These are phyloP conservation scores for Pseudofabraea citricarpa DNA, from an alignment of 2,329 filamentous ascomycete genomes.

Conservation along the genomic window DNA sequence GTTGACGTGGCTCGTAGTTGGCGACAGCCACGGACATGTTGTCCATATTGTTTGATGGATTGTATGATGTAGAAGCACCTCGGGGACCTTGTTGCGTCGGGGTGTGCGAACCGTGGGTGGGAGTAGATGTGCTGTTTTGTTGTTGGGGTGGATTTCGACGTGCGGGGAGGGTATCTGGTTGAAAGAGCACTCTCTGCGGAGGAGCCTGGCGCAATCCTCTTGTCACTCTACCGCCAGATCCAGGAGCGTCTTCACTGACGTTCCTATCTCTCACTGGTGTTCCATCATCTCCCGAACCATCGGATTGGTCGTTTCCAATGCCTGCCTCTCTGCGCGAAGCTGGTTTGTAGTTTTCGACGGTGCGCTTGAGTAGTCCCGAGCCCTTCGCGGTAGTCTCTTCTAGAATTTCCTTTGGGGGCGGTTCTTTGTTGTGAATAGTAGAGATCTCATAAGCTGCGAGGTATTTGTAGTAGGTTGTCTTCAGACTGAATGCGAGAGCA, in stretches of 20 bases:
- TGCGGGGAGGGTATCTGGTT: conserved; percentile 67
- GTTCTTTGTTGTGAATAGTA: conserved; percentile 71
- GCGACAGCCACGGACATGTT: conserved; percentile 56
- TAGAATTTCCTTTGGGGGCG: conserved; percentile 81
- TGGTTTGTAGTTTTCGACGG: conserved; percentile 67
- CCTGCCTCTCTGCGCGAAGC: conserved; percentile 35
- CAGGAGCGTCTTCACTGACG: conserved; percentile 42
- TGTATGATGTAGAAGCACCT: conserved; percentile 39
- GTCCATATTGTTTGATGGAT: conserved; percentile 50
- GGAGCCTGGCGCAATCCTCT: conserved; percentile 75
- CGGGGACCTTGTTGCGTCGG: conserved; percentile 23
- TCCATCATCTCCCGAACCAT: conserved; percentile 55
- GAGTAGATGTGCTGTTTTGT: conserved; percentile 41
- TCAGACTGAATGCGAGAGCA: conserved; percentile 80
- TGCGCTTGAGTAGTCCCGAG: conserved; percentile 72
- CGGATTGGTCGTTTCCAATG: conserved; percentile 49
- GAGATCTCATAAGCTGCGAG: conserved; percentile 83
- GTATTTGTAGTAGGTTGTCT: conserved; percentile 86
- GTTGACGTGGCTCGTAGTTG: conserved; percentile 63
- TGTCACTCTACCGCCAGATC: conserved; percentile 52
- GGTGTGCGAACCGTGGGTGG: conserved; percentile 24
- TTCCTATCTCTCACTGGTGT: conserved; percentile 50
- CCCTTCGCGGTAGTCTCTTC: conserved; percentile 76
- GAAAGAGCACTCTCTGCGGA: conserved; percentile 77
- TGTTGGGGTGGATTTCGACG: conserved; percentile 39